phyloP scores from a whole-genome alignment of 1,284 basidiomycete genomes.

The Ceratorhiza oryzae-sativae region DNA sequence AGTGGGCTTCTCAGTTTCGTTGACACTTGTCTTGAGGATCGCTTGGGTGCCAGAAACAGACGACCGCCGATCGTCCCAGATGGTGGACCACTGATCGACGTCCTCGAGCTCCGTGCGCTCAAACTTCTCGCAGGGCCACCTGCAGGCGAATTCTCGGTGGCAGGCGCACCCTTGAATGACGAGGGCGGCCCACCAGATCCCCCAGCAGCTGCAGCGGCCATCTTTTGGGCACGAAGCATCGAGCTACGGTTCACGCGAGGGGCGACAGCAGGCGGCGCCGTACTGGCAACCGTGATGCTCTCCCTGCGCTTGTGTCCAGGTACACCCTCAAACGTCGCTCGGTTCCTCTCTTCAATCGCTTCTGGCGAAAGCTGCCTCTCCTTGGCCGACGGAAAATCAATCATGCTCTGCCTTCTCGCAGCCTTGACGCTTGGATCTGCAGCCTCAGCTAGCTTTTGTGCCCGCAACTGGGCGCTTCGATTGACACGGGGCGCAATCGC shows the following conservation, averaged over 20 bases:
- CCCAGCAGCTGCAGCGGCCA: constrained; percentile 40
- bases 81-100: constrained; percentile 37
- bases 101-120: constrained; percentile 23
- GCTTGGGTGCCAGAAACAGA: constrained; percentile 47
- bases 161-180: constrained; percentile 43
- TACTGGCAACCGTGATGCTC: constrained; percentile 70
- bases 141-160: constrained; percentile 11
- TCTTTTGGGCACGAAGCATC: constrained; percentile 63
- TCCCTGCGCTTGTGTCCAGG: constrained; percentile 83
- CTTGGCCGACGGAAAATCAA: background rate
- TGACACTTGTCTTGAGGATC: constrained; percentile 37
- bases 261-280: constrained; percentile 64
- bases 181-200: constrained; percentile 53
- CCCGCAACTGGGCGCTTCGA: constrained; percentile 39
- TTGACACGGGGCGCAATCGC: constrained; percentile 72
- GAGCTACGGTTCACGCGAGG: constrained; percentile 76
- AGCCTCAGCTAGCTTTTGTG: constrained; percentile 34
- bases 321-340: constrained; percentile 70
- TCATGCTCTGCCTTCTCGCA: constrained; percentile 19
- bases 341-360: constrained; percentile 46
- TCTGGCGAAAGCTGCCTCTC: constrained; percentile 25
- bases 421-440: constrained; percentile 5
- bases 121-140: constrained; percentile 9
- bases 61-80: constrained; percentile 42
- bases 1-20: constrained; percentile 21